Evolutionary conservation across 306 rosid species (phyloP).

Genomic region (Cucurbita ficifolia): DNA sequence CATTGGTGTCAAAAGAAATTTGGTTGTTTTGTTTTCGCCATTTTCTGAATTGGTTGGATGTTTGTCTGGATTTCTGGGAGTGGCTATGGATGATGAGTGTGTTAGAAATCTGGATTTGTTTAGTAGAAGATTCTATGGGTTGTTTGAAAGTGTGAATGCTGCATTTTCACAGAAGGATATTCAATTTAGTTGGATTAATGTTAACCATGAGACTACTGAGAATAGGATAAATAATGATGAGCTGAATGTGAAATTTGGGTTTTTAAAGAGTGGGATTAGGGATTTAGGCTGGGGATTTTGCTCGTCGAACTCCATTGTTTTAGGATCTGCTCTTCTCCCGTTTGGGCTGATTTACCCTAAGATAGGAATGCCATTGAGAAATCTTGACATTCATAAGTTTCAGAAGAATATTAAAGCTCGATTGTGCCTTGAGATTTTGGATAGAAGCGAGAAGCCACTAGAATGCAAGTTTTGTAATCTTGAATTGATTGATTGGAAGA

Average conservation of each 20-base stretch:
- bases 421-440: background rate
- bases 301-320: background rate
- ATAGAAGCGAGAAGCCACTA: background rate
- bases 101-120: background rate
- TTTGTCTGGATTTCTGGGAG: background rate
- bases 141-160: background rate
- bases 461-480: background rate
- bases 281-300: background rate
- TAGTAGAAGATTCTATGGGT: background rate
- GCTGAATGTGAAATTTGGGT: background rate
- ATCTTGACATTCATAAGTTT: background rate
- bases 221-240: background rate
- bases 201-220: background rate
- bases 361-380: background rate
- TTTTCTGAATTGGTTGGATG: background rate
- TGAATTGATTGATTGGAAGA: background rate
- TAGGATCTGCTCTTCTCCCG: background rate
- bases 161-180: background rate
- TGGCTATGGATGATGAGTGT: background rate
- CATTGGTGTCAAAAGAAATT: background rate
- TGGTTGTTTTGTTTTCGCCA: background rate
- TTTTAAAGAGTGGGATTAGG: background rate
- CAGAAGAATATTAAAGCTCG: background rate
- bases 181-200: background rate
- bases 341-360: background rate